Evolutionary conservation across 2,329 filamentous ascomycete species (phyloP).

Genomic region (Fusarium udum): DNA sequence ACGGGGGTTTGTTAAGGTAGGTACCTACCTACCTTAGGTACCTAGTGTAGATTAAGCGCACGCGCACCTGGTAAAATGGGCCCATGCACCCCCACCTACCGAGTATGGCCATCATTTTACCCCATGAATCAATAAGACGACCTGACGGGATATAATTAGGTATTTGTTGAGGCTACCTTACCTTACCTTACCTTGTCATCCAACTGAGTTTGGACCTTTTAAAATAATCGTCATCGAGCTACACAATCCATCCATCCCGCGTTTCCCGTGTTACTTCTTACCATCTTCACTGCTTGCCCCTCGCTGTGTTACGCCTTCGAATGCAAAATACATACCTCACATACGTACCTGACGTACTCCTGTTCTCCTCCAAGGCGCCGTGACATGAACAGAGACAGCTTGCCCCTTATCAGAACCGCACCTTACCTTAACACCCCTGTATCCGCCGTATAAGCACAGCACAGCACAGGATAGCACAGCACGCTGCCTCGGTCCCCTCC

Average conservation of each 20-base stretch:
- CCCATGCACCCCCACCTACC: conserved; percentile 37
- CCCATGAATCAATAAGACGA: neutral
- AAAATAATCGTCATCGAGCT: conserved; percentile 40
- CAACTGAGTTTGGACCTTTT: conserved; percentile 23
- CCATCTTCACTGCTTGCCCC: neutral
- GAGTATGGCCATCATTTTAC: conserved; percentile 3
- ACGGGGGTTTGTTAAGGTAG: conserved; percentile 20
- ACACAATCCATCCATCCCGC: conserved; percentile 13
- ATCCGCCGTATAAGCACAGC: conserved; percentile 6
- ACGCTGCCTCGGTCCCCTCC: conserved; percentile 9
- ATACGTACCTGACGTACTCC: neutral
- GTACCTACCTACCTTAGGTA: too few relatives aligned
- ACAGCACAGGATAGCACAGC: neutral
- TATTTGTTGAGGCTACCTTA: conserved; percentile 9
- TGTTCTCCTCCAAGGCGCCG: neutral
- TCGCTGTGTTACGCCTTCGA: neutral
- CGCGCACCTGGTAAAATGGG: conserved; percentile 11
- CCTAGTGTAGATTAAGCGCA: conserved; percentile 2
- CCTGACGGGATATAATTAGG: neutral
- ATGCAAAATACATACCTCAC: neutral
- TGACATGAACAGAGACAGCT: conserved; percentile 20
- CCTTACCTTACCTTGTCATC: conserved; percentile 6
- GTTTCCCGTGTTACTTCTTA: conserved; percentile 7
- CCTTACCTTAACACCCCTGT: neutral
- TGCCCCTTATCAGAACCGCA: conserved; percentile 11